phyloP scores from a whole-genome alignment of 768 basidiomycete genomes.

The Artomyces pyxidatus region DNA sequence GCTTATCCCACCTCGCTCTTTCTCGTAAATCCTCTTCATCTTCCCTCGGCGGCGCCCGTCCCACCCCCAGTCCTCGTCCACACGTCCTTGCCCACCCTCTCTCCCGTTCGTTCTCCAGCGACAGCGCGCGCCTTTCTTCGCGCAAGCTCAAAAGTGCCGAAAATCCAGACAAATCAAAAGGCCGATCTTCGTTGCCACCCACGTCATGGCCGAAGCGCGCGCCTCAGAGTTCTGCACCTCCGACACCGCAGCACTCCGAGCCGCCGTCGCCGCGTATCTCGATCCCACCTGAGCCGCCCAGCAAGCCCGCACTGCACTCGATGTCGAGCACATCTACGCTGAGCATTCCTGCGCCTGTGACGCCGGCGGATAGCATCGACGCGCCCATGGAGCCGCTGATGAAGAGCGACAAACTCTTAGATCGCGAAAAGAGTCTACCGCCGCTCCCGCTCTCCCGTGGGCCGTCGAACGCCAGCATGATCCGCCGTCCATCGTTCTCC shows the following conservation, averaged over 20 bases:
- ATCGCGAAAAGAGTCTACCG: conserved; percentile 14
- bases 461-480: conserved; percentile 3
- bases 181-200: conserved; percentile 8
- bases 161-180: conserved; percentile 6
- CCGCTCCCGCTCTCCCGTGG: conserved; percentile 12
- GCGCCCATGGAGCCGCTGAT: neutral
- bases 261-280: conserved; percentile 4
- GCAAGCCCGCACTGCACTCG: conserved; percentile 6
- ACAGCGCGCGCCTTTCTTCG: neutral
- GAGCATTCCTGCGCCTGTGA: conserved; percentile 12
- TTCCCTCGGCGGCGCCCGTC: conserved; percentile 11
- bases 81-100: conserved; percentile 22
- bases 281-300: conserved; percentile 2
- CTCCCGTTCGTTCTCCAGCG: conserved; percentile 18
- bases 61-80: conserved; percentile 5
- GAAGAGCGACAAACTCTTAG: neutral
- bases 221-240: neutral
- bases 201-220: conserved; percentile 13
- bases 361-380: conserved; percentile 8
- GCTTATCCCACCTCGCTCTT: conserved; percentile 22
- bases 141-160: neutral
- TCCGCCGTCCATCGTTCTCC: neutral
- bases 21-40: conserved; percentile 14
- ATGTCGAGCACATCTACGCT: conserved; percentile 12
- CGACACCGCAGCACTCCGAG: conserved; percentile 10